Evolutionary conservation across 768 basidiomycete species (phyloP), one percentile per base, ranked within the genome.

Genomic region (Podaxis rugospora): DNA sequence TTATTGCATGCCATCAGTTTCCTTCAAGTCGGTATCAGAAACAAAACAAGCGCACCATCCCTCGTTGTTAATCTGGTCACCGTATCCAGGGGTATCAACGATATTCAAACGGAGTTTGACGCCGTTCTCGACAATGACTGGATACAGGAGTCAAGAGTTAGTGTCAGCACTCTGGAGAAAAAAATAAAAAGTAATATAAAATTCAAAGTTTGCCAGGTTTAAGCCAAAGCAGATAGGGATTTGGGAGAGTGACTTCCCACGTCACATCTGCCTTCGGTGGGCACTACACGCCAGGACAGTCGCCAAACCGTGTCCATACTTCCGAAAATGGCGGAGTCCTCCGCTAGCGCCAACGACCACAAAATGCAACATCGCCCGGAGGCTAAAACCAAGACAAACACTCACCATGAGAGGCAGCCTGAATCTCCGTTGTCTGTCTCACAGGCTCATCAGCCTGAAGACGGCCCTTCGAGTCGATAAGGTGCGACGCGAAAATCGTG

Each of bases 31-130:
- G 46, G 28, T 1, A 57, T 53, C 51, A 61, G 39, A 63, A 21
- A 0, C 10, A 23, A 56, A 36, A 39, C 42, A 39, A 28, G 74
- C 87, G 51, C 68, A 95, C 93, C 97, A 98, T 74, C 91, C 91
- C 75, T 99, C 96, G 75, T 99, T 99, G 85, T 99, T 96, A 72
- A 99, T 86, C 69, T 95, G 93, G 83, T 99, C 96, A 51, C 95
- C 96, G 68, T 95, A 99, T 37, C 97, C 96, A 56, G 96, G 96
- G 10, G 97, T 99, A 76, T 99, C 96, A 66, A 98, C 93, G 65
- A 99, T 98, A 82, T 98, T 98, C 69, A 99, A 79, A 55, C 93
- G 86, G 63, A 99, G 84, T 72, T 87, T 89, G 62, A 99, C 96
- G 59, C 93, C 93, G 66, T 98, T 98, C 76, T 99, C 96, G 57